Evolutionary conservation across 2,329 filamentous ascomycete genomes (phyloP).

Genomic region (Xylariaceae sp.): DNA sequence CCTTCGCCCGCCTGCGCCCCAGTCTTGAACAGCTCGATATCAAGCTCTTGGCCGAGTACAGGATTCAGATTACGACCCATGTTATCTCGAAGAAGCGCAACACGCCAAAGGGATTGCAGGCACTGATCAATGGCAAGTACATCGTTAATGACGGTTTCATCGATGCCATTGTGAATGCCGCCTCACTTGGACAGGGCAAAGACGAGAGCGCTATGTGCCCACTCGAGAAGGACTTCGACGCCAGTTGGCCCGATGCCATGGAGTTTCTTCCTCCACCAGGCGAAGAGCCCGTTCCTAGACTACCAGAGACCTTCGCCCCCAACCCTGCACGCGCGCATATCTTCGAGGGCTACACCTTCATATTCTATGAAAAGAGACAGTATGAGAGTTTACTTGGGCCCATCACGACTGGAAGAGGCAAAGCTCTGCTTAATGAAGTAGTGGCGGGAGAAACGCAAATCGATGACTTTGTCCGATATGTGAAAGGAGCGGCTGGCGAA

Average conservation of each 20-base stretch:
- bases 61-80: conserved; percentile 69
- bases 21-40: conserved; percentile 81
- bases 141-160: conserved; percentile 73
- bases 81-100: conserved; percentile 87
- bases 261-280: conserved; percentile 68
- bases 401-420: conserved; percentile 76
- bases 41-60: conserved; percentile 72
- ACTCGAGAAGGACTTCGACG: conserved; percentile 75
- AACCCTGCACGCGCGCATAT: conserved; percentile 60
- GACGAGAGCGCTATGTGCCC: conserved; percentile 47
- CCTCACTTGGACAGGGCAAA: conserved; percentile 42
- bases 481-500: conserved; percentile 68
- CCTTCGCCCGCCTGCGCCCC: conserved; percentile 55
- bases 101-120: conserved; percentile 79
- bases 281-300: conserved; percentile 66
- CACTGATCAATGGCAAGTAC: conserved; percentile 71
- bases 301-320: conserved; percentile 66
- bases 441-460: conserved; percentile 58
- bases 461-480: conserved; percentile 71
- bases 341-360: conserved; percentile 82
- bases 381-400: conserved; percentile 68
- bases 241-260: conserved; percentile 69
- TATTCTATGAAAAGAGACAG: conserved; percentile 75
- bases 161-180: conserved; percentile 61
- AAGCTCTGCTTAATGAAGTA: conserved; percentile 65